Evolutionary conservation across 2,329 filamentous ascomycete genomes (phyloP).

Genomic region (Penicillium sp.): DNA sequence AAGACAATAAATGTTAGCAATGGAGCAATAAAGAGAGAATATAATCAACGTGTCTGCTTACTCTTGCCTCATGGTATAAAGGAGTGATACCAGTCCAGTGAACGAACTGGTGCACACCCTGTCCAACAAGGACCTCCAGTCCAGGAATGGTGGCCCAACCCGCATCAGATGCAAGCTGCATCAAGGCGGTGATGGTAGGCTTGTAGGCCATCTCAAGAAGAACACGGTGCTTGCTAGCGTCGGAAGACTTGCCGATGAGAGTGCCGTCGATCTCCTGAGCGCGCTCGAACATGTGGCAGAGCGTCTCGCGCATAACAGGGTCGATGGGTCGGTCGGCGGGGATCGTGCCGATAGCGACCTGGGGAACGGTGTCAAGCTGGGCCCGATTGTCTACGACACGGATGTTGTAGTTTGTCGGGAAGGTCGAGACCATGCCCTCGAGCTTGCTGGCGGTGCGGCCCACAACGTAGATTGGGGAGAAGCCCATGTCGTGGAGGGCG

Average conservation of each 20-base stretch:
- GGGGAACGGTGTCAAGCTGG: slow-evolving; percentile 56
- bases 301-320: slow-evolving; percentile 61
- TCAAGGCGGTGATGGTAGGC: slow-evolving; percentile 76
- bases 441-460: slow-evolving; percentile 73
- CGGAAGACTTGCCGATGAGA: slow-evolving; percentile 33
- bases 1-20: slow-evolving; percentile 2
- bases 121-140: slow-evolving; percentile 81
- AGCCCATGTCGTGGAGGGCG: slow-evolving; percentile 78
- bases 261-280: slow-evolving; percentile 48
- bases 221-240: slow-evolving; percentile 51
- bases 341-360: slow-evolving; percentile 83
- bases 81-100: slow-evolving; percentile 24
- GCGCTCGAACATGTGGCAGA: slow-evolving; percentile 54
- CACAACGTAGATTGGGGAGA: slow-evolving; percentile 80
- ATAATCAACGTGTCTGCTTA: slow-evolving; percentile 31
- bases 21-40: background rate
- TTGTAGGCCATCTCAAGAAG: slow-evolving; percentile 97
- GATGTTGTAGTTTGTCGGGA: slow-evolving; percentile 71
- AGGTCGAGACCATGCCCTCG: slow-evolving; percentile 64
- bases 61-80: slow-evolving; percentile 64
- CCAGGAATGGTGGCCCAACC: slow-evolving; percentile 85
- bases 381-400: slow-evolving; percentile 57
- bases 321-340: slow-evolving; percentile 86
- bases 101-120: slow-evolving; percentile 68
- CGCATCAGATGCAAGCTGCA: slow-evolving; percentile 73